Evolutionary conservation across 2,329 filamentous ascomycete genomes (phyloP), one percentile per base, ranked within the genome.

Genomic region (Aspergillus spinulosporus): DNA sequence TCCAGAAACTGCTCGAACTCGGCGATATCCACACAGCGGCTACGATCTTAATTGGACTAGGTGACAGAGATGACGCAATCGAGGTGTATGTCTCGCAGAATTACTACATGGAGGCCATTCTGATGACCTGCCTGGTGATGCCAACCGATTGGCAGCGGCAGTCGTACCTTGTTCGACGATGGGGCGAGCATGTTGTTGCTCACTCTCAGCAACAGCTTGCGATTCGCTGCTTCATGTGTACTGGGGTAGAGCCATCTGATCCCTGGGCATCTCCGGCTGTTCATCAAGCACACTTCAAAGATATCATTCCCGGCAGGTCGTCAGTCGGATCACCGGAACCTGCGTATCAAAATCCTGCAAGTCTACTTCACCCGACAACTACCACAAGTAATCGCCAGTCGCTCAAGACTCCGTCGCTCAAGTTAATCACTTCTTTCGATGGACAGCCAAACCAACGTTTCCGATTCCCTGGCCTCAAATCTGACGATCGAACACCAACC

Each of bases 61-160:
- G 92, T 2, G 93, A 97, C 68, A 82, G 90, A 64, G 93, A 95
- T 62, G 93, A 99, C 71, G 94, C 94, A 0, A 92, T 99, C 58
- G 94, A 99, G 73, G 88, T 97, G 31, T 99, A 99, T 66, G 85
- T 96, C 32, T 96, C 92, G 8, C 91, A 94, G 62, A 91, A 88
- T 72, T 87, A 88, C 66, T 96, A 88, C 71, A 89, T 99, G 88
- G 94, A 99, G 75, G 93, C 94, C 2, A 81, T 97, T 32, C 83
- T 99, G 11, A 81, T 99, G 62, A 89, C 92, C 0, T 95, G 91
- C 66, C 80, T 97, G 11, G 83, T 88, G 28, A 91, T 88, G 66
- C 92, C 93, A 0, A 78, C 82, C 0, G 92, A 97, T 58, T 99
- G 94, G 94, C 89, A 94, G 66, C 85, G 93, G 34, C 92, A 96